Evolutionary conservation across 1,284 basidiomycete species (phyloP).

Genomic region (Peniophora sp.): DNA sequence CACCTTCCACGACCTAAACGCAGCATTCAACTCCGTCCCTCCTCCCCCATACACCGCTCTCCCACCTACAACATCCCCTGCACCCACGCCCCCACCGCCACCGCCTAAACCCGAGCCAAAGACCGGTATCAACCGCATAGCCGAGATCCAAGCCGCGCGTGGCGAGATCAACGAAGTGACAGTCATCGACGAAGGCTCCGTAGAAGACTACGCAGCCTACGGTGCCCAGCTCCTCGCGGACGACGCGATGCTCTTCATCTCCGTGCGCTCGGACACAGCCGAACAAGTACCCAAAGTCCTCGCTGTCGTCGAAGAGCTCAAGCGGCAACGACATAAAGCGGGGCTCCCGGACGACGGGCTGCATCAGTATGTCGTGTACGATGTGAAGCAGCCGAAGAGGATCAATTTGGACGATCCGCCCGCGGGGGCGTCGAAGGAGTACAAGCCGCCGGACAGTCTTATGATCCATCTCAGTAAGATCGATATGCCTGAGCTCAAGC

Average conservation of each 20-base stretch:
- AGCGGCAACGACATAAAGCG: constrained; percentile 64
- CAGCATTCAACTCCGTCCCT: constrained; percentile 36
- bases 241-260: constrained; percentile 72
- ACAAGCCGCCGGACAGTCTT: constrained; percentile 58
- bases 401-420: constrained; percentile 55
- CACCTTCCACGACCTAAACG: constrained; percentile 68
- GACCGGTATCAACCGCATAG: constrained; percentile 56
- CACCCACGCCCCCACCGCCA: constrained; percentile 26
- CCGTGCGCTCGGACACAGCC: constrained; percentile 56
- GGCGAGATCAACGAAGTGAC: constrained; percentile 70
- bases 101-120: constrained; percentile 59
- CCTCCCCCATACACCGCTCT: constrained; percentile 6
- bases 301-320: constrained; percentile 71
- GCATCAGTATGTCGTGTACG: constrained; percentile 73
- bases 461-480: constrained; percentile 76
- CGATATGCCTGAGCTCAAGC: constrained; percentile 71
- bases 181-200: constrained; percentile 54
- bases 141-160: constrained; percentile 54
- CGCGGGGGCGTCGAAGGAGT: constrained; percentile 30
- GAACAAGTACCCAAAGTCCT: constrained; percentile 70
- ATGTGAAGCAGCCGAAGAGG: constrained; percentile 44
- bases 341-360: constrained; percentile 54
- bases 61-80: constrained; percentile 1
- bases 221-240: constrained; percentile 65
- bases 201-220: constrained; percentile 63